Percentiles rank a stretch among this genome's conserved stretches.
Evolutionary conservation across 106 monocot species (phyloP).

Genomic region (Acorus gramineus): DNA sequence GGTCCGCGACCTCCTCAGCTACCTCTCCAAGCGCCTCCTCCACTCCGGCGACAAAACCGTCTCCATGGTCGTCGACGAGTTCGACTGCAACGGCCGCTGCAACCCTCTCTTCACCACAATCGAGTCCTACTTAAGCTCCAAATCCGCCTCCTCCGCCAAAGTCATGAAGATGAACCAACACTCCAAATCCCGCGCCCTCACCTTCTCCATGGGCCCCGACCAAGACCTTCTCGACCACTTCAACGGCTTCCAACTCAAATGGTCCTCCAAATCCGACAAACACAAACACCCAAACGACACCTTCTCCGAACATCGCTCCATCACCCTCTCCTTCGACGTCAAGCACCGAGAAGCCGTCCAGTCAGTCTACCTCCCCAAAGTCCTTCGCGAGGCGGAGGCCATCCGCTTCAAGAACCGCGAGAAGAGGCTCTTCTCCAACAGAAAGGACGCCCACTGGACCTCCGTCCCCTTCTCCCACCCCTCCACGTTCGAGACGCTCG

Average conservation of each 20-base stretch:
- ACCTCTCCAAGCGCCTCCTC: slow-evolving; percentile 7
- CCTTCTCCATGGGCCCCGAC: slow-evolving; percentile 13
- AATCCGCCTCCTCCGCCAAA: slow-evolving; percentile 11
- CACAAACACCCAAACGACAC: neutral
- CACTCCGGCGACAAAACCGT: too few relatives aligned
- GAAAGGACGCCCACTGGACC: slow-evolving; percentile 2
- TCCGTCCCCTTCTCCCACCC: slow-evolving; percentile 17
- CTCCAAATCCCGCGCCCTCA: slow-evolving; percentile 4
- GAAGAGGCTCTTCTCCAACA: slow-evolving; percentile 27
- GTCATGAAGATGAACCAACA: slow-evolving; percentile 9
- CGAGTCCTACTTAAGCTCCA: slow-evolving; percentile 17
- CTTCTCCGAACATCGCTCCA: slow-evolving; percentile 5
- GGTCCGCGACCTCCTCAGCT: neutral
- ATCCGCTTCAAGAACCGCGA: slow-evolving; percentile 3
- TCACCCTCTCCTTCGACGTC: slow-evolving; percentile 22
- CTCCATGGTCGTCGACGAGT: slow-evolving; percentile 22
- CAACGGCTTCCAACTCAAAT: slow-evolving; percentile 24
- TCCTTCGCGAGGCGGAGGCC: slow-evolving; percentile 6
- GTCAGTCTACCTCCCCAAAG: slow-evolving; percentile 13
- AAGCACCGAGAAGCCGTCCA: slow-evolving; percentile 13
- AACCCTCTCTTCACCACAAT: slow-evolving; percentile 25
- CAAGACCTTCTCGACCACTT: slow-evolving; percentile 28
- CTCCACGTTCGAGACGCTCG: slow-evolving; percentile 32
- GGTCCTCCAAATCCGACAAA: slow-evolving; percentile 1
- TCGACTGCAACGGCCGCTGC: slow-evolving; percentile 2